Evolutionary conservation across 2,329 filamentous ascomycete species (phyloP), one percentile per base, ranked within the genome.

Genomic region (Westerdykella sp.): DNA sequence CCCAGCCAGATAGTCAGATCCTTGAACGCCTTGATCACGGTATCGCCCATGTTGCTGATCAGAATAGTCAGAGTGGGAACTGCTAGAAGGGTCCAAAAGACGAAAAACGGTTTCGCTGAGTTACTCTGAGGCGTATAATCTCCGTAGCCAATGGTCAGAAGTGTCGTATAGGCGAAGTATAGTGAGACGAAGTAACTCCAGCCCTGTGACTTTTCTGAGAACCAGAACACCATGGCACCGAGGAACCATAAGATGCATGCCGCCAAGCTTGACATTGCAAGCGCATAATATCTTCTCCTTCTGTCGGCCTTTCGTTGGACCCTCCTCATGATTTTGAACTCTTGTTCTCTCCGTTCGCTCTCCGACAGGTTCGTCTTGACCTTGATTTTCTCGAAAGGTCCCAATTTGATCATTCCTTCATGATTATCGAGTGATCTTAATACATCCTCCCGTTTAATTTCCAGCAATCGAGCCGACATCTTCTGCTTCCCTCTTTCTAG

Each of bases 101-200:
- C 73, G 51, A 78, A 79, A 50, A 79, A 78, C 1, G 74, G 67
- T 51, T 73, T 75, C 7, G 73, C 74, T 11, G 72, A 68, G 48
- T 77, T 78, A 40, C 68, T 72, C 12, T 62, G 58, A 0, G 70
- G 72, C 1, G 62, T 60, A 16, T 69, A 63, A 48, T 78, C 75
- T 22, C 76, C 76, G 48, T 79, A 79, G 2, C 76, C 76, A 36
- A 79, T 76, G 0, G 76, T 79, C 21, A 77, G 54, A 10, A 79
- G 68, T 4, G 69, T 71, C 0, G 69, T 71, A 50, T 75, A 79
- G 5, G 73, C 63, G 52, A 78, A 79, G 54, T 79, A 79, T 1
- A 79, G 55, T 0, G 70, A 62, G 5, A 70, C 56, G 45, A 78
- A 78, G 55, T 78, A 78, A 3, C 66, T 70, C 73, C 74, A 78